A percentile compares a stretch with the other conserved stretches of the same genome.
Evolutionary conservation across 805 yeast species (phyloP).

Genomic region (Candida manassasensis): DNA sequence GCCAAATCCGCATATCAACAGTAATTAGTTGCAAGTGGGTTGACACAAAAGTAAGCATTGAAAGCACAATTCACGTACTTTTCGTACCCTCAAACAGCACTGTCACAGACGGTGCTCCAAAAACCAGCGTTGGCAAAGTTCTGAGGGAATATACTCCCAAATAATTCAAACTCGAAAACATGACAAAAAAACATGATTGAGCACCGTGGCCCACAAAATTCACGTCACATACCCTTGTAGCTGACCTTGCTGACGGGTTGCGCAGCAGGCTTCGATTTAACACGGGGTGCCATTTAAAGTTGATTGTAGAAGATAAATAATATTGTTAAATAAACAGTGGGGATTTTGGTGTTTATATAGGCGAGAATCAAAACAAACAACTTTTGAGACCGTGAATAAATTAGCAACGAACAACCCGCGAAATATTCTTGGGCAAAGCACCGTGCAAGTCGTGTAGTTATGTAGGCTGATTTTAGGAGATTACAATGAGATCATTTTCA

Average conservation of each 20-base stretch:
- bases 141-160: too few species aligned
- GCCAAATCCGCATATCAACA: too few species aligned
- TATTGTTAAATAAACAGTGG: constrained; percentile 1
- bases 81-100: too few species aligned
- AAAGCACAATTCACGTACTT: too few species aligned
- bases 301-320: constrained; percentile 4
- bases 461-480: background rate
- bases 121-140: too few species aligned
- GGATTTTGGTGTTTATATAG: background rate
- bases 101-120: too few species aligned
- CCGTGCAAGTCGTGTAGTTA: background rate
- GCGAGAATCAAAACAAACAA: background rate
- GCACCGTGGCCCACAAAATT: background rate
- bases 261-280: constrained; percentile 22
- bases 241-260: constrained; percentile 29
- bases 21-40: too few species aligned
- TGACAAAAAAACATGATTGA: background rate
- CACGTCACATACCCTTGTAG: constrained; percentile 41
- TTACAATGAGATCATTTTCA: background rate
- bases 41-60: too few species aligned
- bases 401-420: too few species aligned
- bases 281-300: constrained; percentile 33
- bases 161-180: too few species aligned
- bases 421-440: too few species aligned
- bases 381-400: background rate